Base-by-base conservation (phyloP, 179 eudicot species). In the Silene vulgaris region DNA sequence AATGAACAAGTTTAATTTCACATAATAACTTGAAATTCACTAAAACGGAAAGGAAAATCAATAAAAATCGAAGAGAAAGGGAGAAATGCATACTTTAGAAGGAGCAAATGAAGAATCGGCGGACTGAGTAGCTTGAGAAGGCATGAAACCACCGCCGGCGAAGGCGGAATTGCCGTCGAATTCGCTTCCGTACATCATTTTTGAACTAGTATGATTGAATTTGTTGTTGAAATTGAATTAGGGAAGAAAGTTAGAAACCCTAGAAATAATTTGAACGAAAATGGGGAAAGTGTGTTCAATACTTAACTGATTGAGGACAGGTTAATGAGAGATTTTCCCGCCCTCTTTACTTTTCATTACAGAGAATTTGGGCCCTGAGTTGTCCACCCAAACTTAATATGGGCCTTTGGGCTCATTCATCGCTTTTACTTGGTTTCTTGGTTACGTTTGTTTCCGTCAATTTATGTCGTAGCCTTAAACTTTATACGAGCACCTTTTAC, bases 91-190 rank as follows among this genome's bases (percentile, higher is more conserved):
- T 82, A 91, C 97, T 83, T 82, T 90, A 40, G 89, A 82, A n/a
- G 86, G 78, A 50, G 92, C 56, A 57, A 71, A 74, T 23, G 88
- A 84, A 62, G 83, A 81, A 13, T 92, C 97, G 66, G 85, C 80
- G 69, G 87, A 71, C 74, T 89, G 96, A 75, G 96, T 84, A 17
- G 93, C 69, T 78, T 87, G 93, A 50, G 93, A 83, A 69, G 93
- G 91, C 89, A 90, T 86, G 79, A 92, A 92, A 19, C 97, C 97
- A 35, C 92, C 97, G 72, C 96, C 96, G 79, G 89, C 28, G 82
- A 87, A 86, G 76, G 89, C 90, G 56, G 92, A 86, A 81, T 73
- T 80, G 65, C 96, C 89, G 61, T 90, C 96, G 81, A 90, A 90
- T 75, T 88, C 86, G 77, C 85, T 82, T 48, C 59, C 78, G 28